Percentiles rank a stretch among this genome's conserved stretches.
phyloP scores from a whole-genome alignment of 805 yeast species.

The Kuraishia floccosa region DNA sequence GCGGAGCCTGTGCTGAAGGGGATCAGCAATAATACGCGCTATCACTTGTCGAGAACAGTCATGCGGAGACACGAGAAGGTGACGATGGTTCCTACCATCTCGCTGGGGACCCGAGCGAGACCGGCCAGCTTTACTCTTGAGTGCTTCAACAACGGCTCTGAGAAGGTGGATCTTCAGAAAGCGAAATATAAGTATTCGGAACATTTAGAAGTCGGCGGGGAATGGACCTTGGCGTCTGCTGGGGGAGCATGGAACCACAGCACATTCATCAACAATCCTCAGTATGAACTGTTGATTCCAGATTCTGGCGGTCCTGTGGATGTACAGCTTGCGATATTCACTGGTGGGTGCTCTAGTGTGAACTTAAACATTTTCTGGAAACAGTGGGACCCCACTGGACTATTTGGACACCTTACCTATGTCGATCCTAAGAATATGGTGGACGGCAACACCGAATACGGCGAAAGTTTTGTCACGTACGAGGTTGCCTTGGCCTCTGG shows the following conservation, averaged over 20 bases:
- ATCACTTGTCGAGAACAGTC: background rate
- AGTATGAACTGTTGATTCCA: slow-evolving; percentile 4
- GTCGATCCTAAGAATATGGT: background rate
- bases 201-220: background rate
- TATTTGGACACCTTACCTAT: background rate
- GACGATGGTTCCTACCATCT: background rate
- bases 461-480: background rate
- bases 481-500: background rate
- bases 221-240: background rate
- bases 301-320: too few relatives aligned
- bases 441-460: background rate
- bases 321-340: too few relatives aligned
- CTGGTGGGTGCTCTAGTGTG: too few relatives aligned
- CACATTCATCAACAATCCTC: slow-evolving; percentile 1
- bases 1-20: background rate
- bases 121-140: background rate
- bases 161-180: background rate
- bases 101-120: background rate
- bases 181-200: background rate
- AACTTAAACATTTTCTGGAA: background rate
- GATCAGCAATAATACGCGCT: background rate
- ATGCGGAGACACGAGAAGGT: background rate
- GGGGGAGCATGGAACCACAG: slow-evolving; percentile 2
- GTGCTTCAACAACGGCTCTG: background rate
- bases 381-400: background rate